Evolutionary conservation across 441 rosid species (phyloP), one percentile per base, ranked within the genome.

Genomic region (Mallotus repandus): DNA sequence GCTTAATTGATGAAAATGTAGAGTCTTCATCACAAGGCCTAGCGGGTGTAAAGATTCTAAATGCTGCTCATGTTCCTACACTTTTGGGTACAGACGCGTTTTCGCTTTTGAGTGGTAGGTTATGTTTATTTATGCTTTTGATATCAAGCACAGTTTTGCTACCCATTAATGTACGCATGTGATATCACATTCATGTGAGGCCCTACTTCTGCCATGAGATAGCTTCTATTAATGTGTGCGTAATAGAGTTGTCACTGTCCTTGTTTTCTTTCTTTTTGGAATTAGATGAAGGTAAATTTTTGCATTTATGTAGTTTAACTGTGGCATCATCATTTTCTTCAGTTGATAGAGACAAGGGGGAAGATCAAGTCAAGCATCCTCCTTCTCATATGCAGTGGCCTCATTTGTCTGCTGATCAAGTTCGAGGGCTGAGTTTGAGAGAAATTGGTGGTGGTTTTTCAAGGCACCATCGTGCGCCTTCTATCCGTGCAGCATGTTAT

Each of bases 401-500:
- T 83, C 99, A 97, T 81, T 86, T 81, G 81, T 91, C 73, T 70
- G 93, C 91, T 73, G 96, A 94, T 86, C 99, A 94, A 85, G 93
- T 94, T 77, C 94, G 81, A 76, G 99, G 96, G 68, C 82, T 97
- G 67, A 77, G 87, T 81, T 88, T 97, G 86, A 92, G 99, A 81
- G 99, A 97, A 87, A 89, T 97, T 72, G 98, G 99, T 69, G 99
- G 99, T 81, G 99, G 99, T 82, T 97, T 94, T 83, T 73, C 90
- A 72, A 89, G 93, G 78, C 99, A 97, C 81, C 97, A 92, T 71
- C 97, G 99, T 57, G 92, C 99, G 70, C 99, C 99, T 68, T 91
- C 99, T 77, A 80, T 88, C 81, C 98, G 87, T 74, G 93, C 97
- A 63, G 93, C 99, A 75, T 90, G 98, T 80, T 90, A 92, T 84